Evolutionary conservation across 176 grass and related monocot genomes (phyloP).

Genomic region (Hordeum vulgare): MorexV3_pseudomolecules_assembly NC_058524.1:48711912-48712411

Average conservation of each 20-base stretch:
- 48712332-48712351: conserved; percentile 11
- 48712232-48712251: not conserved
- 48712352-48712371: not conserved
- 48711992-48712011: not conserved
- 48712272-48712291: not conserved
- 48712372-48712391: not conserved
- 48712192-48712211: not conserved
- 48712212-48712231: not conserved
- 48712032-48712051: conserved; percentile 38
- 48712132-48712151: conserved; percentile 64
- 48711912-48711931: not conserved
- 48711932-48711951: not conserved
- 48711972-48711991: not conserved
- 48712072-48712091: conserved; percentile 68
- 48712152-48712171: conserved; percentile 90
- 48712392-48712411: conserved; percentile 42
- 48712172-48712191: conserved; percentile 56
- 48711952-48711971: not conserved
- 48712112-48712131: conserved; percentile 86
- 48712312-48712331: not conserved
- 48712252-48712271: not conserved
- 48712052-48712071: conserved; percentile 59
- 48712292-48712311: conserved; percentile 15
- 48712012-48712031: not conserved
- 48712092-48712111: conserved; percentile 82